Conservation (phyloP, 306 rosid genomes). For the Cicer pinnatifidum region DNA sequence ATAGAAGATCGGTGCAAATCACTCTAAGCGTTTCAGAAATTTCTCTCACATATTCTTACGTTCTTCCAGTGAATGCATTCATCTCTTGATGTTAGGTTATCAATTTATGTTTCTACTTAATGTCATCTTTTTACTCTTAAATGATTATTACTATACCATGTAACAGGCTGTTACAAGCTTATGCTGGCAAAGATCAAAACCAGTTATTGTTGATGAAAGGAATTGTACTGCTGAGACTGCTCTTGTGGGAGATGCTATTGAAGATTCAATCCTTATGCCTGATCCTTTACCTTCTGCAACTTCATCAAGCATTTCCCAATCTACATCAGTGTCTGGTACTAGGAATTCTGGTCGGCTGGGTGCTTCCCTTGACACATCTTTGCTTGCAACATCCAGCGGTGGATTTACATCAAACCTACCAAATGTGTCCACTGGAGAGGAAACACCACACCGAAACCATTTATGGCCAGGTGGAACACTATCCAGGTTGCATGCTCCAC, state of each 20-base stretch:
- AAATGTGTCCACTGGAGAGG: conserved; percentile 62
- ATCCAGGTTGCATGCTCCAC: conserved; percentile 83
- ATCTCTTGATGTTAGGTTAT: conserved; percentile 20
- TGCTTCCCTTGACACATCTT: conserved; percentile 60
- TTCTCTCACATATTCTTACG: neutral
- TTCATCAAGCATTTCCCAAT: conserved; percentile 63
- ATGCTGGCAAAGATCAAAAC: conserved; percentile 98
- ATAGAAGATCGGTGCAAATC: neutral
- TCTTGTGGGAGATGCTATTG: conserved; percentile 87
- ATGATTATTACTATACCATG: conserved; percentile 46
- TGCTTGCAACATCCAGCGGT: conserved; percentile 56
- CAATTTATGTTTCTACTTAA: conserved; percentile 30
- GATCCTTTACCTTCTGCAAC: conserved; percentile 92
- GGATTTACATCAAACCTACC: conserved; percentile 61
- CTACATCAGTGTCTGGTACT: conserved; percentile 63
- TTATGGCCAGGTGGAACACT: conserved; percentile 81
- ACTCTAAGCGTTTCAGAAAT: neutral
- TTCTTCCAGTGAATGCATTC: neutral
- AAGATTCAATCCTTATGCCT: conserved; percentile 97
- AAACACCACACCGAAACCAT: conserved; percentile 77
- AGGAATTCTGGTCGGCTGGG: conserved; percentile 73
- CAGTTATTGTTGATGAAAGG: conserved; percentile 80
- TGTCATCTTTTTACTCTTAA: conserved; percentile 43
- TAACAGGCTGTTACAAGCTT: conserved; percentile 92
- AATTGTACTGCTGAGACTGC: conserved; percentile 79